These are phyloP conservation scores for Talaromyces islandicus DNA, from an alignment of 2,329 filamentous ascomycete species.

Conservation along the genomic window DNA sequence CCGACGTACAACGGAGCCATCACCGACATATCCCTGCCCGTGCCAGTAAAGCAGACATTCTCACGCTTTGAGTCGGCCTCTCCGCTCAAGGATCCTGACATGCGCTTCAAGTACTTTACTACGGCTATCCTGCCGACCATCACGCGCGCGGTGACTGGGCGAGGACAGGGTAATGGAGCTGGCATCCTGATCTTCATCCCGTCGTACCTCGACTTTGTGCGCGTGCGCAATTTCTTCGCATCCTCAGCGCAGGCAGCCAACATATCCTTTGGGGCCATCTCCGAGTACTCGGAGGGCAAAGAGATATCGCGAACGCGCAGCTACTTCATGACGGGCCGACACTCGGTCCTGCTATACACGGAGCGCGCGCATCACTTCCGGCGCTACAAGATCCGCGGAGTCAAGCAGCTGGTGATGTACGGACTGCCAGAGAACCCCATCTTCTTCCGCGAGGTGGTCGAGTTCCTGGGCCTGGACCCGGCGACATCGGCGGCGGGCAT, in stretches of 20 bases:
- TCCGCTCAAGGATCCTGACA: conserved; percentile 72
- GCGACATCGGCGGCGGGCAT: conserved; percentile 49
- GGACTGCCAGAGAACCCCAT: conserved; percentile 78
- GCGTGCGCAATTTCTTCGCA: conserved; percentile 86
- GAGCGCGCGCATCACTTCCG: conserved; percentile 96
- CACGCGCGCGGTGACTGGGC: conserved; percentile 49
- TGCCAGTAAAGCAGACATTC: conserved; percentile 80
- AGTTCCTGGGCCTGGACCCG: conserved; percentile 33
- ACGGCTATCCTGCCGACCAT: conserved; percentile 72
- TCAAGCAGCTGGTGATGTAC: conserved; percentile 82
- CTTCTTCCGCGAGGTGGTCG: conserved; percentile 40
- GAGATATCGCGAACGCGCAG: conserved; percentile 79
- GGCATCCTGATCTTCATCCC: conserved; percentile 87
- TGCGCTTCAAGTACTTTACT: conserved; percentile 85
- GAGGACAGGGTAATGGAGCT: conserved; percentile 47
- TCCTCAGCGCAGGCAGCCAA: conserved; percentile 55
- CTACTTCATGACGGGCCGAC: conserved; percentile 77
- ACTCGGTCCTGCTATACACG: conserved; percentile 81
- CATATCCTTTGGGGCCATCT: conserved; percentile 72
- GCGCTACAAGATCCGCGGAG: conserved; percentile 75
- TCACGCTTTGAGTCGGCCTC: conserved; percentile 71
- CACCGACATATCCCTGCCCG: conserved; percentile 57
- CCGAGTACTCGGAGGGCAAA: conserved; percentile 75
- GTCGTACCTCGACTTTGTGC: conserved; percentile 90
- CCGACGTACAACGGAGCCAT: conserved; percentile 66